Conservation (phyloP, 768 basidiomycete genomes). For the Melanogaster broomeanus region DNA sequence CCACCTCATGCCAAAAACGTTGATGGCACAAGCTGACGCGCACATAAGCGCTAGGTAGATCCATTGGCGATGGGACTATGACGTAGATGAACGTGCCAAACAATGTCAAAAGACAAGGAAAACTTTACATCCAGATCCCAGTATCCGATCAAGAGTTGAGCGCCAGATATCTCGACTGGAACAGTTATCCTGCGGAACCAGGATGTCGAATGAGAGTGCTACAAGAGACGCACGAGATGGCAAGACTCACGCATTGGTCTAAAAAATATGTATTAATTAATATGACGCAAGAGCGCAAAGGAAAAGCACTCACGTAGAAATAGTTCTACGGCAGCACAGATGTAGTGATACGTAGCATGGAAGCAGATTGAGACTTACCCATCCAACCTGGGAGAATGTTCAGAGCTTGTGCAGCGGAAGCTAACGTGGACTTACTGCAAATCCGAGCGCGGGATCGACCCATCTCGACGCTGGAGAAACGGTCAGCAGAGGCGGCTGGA, state of each 20-base stretch:
- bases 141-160: conserved; percentile 66
- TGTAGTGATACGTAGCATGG: conserved; percentile 18
- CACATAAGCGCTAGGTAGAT: conserved; percentile 59
- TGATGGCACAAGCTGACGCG: conserved; percentile 60
- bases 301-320: conserved; percentile 47
- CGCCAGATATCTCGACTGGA: conserved; percentile 73
- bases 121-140: conserved; percentile 64
- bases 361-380: conserved; percentile 32
- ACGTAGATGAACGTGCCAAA: background rate
- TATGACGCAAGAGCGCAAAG: conserved; percentile 23
- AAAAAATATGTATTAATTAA: conserved; percentile 13
- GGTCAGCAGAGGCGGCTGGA: conserved; percentile 35
- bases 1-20: conserved; percentile 68
- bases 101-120: background rate
- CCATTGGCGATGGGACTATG: conserved; percentile 48
- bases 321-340: conserved; percentile 44
- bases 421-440: conserved; percentile 49
- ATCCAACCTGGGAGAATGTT: conserved; percentile 23
- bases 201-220: background rate
- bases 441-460: conserved; percentile 61
- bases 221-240: background rate
- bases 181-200: conserved; percentile 48
- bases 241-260: conserved; percentile 11
- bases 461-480: conserved; percentile 46
- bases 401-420: background rate